Percentiles rank a stretch among this genome's conserved stretches.
Conservation (phyloP, 345 rosid genomes). For the Erucastrum elatum region DNA sequence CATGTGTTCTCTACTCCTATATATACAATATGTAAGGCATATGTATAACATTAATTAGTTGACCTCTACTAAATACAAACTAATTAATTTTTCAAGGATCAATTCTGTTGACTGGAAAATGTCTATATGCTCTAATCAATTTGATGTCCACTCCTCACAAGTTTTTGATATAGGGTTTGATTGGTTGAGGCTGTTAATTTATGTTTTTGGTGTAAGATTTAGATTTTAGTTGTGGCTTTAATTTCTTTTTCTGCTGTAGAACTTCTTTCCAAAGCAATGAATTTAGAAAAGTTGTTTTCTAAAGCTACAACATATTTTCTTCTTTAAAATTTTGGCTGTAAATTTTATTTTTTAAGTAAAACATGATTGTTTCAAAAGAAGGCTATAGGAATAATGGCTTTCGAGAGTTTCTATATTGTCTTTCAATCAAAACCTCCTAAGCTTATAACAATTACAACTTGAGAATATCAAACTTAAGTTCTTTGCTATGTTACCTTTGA, state of each 20-base stretch:
- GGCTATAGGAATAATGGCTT: no score
- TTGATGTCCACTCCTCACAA: slow-evolving; percentile 23
- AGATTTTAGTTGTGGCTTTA: no score
- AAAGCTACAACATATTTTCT: no score
- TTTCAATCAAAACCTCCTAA: neutral
- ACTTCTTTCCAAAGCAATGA: no score
- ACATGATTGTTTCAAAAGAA: no score
- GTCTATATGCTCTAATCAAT: neutral
- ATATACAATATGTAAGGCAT: slow-evolving; percentile 2
- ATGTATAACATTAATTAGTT: neutral
- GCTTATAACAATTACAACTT: slow-evolving; percentile 27
- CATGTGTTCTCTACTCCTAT: neutral
- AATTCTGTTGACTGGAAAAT: neutral
- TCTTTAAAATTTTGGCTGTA: no score
- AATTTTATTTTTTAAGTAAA: no score
- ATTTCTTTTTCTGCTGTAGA: no score
- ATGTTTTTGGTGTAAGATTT: no score
- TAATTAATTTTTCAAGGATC: neutral
- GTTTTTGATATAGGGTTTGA: slow-evolving; percentile 11
- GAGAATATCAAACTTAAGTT: slow-evolving; percentile 16
- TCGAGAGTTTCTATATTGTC: no score
- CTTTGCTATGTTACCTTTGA: slow-evolving; percentile 17
- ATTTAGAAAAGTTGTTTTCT: no score
- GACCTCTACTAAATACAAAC: neutral
- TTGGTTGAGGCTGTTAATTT: no score